Percentiles rank a stretch among this genome's conserved stretches.
Evolutionary conservation across 2,329 filamentous ascomycete genomes (phyloP).

Genomic region (Sclerotinia trifoliorum): DNA sequence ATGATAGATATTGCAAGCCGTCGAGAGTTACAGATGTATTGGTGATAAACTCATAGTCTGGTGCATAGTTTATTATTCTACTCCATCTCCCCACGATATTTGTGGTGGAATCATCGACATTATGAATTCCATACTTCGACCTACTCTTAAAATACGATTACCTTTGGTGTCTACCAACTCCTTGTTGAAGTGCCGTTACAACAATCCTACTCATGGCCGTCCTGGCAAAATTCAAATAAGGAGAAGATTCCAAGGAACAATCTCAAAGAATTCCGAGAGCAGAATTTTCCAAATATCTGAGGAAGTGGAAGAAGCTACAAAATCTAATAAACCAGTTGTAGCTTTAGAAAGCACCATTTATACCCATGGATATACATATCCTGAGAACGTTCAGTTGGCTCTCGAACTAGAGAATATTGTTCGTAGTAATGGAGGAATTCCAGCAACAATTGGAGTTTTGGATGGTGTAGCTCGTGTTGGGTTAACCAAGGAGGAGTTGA

Average conservation of each 20-base stretch:
- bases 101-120: not conserved
- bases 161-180: slow-evolving; percentile 10
- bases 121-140: slow-evolving; percentile 19
- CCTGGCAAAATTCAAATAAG: not conserved
- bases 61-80: not conserved
- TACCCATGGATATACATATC: slow-evolving; percentile 83
- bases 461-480: slow-evolving; percentile 82
- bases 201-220: not conserved
- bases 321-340: slow-evolving; percentile 76
- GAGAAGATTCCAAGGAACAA: not conserved
- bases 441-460: slow-evolving; percentile 86
- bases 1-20: not conserved
- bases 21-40: not conserved
- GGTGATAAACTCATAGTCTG: not conserved
- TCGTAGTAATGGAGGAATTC: slow-evolving; percentile 75
- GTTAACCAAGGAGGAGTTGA: slow-evolving; percentile 68
- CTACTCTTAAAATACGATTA: not conserved
- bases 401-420: slow-evolving; percentile 76
- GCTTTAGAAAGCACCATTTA: slow-evolving; percentile 96
- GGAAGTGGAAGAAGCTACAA: slow-evolving; percentile 76
- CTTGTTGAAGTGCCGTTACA: not conserved
- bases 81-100: not conserved
- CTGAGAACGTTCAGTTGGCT: slow-evolving; percentile 71
- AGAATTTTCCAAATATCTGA: slow-evolving; percentile 16
- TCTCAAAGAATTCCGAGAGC: not conserved